Percentiles rank a stretch among this genome's conserved stretches.
phyloP scores from a whole-genome alignment of 345 rosid genomes.

The Pistacia integerrima region DNA sequence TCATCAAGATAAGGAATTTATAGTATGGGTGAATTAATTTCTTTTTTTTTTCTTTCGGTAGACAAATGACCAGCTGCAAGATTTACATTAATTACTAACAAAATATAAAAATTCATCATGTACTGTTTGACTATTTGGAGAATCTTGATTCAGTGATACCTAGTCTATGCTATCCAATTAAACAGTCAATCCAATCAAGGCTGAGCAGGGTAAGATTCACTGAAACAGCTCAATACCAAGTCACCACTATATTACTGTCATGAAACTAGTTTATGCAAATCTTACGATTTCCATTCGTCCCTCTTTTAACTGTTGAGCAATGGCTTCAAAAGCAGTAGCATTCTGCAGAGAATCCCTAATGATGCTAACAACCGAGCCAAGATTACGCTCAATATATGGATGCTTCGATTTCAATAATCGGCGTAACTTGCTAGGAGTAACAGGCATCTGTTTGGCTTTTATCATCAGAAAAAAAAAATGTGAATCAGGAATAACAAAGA shows the following conservation, averaged over 20 bases:
- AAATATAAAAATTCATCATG: not conserved
- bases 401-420: too few species aligned
- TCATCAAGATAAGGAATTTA: too few species aligned
- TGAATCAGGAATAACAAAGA: not conserved
- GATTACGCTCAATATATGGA: constrained; percentile 31
- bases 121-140: not conserved
- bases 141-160: too few species aligned
- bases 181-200: not conserved
- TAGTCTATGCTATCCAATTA: too few species aligned
- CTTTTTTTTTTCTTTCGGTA: not conserved
- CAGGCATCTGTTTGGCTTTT: too few species aligned
- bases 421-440: too few species aligned
- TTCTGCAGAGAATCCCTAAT: constrained; percentile 61
- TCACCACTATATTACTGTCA: not conserved
- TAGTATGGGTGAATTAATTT: too few species aligned
- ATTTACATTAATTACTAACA: not conserved
- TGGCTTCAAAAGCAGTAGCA: constrained; percentile 65
- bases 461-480: not conserved
- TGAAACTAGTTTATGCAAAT: not conserved
- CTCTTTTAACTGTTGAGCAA: constrained; percentile 53
- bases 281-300: constrained; percentile 50
- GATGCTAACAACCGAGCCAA: constrained; percentile 57
- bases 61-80: not conserved
- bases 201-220: not conserved
- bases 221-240: not conserved